Percentiles rank a stretch among this genome's conserved stretches.
phyloP scores from a whole-genome alignment of 176 grass and related monocot species.

The Alopecurus myosuroides region DNA sequence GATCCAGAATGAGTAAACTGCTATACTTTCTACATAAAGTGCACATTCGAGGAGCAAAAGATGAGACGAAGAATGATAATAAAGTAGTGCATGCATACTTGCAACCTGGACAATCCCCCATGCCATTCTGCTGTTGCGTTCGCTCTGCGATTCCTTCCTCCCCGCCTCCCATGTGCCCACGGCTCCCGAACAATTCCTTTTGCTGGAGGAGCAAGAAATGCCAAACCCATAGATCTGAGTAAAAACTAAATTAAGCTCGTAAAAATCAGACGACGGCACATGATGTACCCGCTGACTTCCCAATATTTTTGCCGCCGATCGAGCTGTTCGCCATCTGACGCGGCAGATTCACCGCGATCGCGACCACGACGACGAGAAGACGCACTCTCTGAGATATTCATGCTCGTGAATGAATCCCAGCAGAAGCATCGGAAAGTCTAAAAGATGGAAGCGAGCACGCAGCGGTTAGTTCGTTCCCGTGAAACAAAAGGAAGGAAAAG shows the following conservation, averaged over 20 bases:
- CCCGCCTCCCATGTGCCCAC: conserved; percentile 23
- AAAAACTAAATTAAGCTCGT: background rate
- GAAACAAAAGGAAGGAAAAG: background rate
- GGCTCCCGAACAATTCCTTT: conserved; percentile 32
- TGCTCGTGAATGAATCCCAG: background rate
- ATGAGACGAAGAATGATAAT: background rate
- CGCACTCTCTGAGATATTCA: background rate
- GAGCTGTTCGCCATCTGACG: background rate
- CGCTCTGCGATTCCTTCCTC: conserved; percentile 17
- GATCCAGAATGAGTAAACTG: background rate
- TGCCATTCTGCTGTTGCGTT: conserved; percentile 28
- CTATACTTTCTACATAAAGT: background rate
- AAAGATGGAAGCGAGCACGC: too few relatives aligned
- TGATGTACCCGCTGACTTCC: conserved; percentile 12
- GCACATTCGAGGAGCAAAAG: background rate
- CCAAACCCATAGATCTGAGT: conserved; percentile 24
- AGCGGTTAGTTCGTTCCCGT: too few relatives aligned
- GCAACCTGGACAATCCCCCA: conserved; percentile 25
- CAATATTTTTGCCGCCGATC: background rate
- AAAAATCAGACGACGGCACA: background rate
- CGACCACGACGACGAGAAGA: background rate
- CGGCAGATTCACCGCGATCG: background rate
- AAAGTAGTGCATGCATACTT: background rate
- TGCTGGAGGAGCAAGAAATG: conserved; percentile 28
- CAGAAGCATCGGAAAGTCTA: background rate